Conservation (phyloP, 257 asterid genomes). For the Marsdenia floribunda region DNA sequence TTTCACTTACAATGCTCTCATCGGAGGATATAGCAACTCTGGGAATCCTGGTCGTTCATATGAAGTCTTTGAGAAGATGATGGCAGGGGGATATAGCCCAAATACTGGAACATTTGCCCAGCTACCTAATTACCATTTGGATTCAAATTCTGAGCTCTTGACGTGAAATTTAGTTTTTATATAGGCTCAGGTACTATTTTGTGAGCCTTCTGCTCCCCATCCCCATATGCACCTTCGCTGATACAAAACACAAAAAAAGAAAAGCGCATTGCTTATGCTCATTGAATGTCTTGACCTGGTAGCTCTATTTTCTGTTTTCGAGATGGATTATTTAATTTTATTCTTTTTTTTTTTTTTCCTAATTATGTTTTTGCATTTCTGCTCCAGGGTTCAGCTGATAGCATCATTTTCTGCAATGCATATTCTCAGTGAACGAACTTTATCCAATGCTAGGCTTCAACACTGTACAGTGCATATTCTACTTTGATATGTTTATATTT, state of each 20-base stretch:
- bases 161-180: conserved; percentile 4
- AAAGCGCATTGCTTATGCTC: conserved; percentile 2
- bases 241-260: not conserved
- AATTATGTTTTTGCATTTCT: not conserved
- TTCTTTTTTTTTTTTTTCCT: not conserved
- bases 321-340: not conserved
- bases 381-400: not conserved
- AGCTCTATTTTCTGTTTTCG: not conserved
- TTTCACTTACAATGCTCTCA: conserved; percentile 78
- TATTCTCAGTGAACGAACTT: not conserved
- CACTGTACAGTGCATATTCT: not conserved
- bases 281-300: not conserved
- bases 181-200: conserved; percentile 1
- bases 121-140: conserved; percentile 58
- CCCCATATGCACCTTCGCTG: not conserved
- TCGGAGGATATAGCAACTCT: conserved; percentile 66
- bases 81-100: conserved; percentile 79
- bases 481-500: not conserved
- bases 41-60: conserved; percentile 75
- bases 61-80: conserved; percentile 80
- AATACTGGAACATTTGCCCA: conserved; percentile 79
- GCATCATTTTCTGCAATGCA: not conserved
- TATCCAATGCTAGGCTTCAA: not conserved
- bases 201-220: not conserved
- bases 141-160: conserved; percentile 2